Base-by-base conservation (phyloP, 805 yeast species). In the Lipomyces orientalis region DNA sequence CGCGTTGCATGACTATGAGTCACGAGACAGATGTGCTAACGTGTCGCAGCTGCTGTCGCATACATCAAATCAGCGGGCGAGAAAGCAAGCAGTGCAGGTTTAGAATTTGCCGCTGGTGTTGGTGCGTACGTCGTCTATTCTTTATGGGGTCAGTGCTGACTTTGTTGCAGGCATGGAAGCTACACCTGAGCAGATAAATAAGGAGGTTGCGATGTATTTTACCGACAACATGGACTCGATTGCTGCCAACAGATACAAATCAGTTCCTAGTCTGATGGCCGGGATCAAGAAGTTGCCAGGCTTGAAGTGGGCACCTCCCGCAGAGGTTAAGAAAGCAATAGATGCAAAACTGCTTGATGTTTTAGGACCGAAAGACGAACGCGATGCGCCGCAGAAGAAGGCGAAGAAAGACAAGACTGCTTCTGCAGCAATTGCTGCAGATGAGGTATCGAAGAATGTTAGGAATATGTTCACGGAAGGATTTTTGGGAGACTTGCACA, bases 291-390 rank as follows among this genome's bases (percentile, higher is more conserved):
- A 83, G 71, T 75, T 92, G 57, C 88, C 92, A 3, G 86, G 82
- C 22, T 84, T 95, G 79, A 92, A 91, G 80, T 95, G 97, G 97
- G 98, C 98, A 8, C 85, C 90, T 59, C 97, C 98, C 49, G 85
- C 88, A 61, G 82, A 86, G 64, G 91, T 95, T 81, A 95, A 95
- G 80, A 97, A 97, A 14, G 84, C 87, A 31, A 89, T 95, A 73
- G 99, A 95, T 77, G 87, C 84, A 55, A 86, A 90, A 75, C 81
- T 93, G n/a, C 78, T 90, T 68, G 86, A 81, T 54, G 79, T 89
- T 14, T 81, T 93, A 66, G 99, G 99, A 51, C 98, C 98, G 63
- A 94, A 94, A 79, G 99, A 95, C 77, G 98, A 93, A 77, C 87
- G 98, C 71, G 99, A 95, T 78, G 82, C 88, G 29, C 83, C 88